A percentile compares a stretch with the other conserved stretches of the same genome.
phyloP scores from a whole-genome alignment of 441 rosid species.

The Mallotus japonicus region DNA sequence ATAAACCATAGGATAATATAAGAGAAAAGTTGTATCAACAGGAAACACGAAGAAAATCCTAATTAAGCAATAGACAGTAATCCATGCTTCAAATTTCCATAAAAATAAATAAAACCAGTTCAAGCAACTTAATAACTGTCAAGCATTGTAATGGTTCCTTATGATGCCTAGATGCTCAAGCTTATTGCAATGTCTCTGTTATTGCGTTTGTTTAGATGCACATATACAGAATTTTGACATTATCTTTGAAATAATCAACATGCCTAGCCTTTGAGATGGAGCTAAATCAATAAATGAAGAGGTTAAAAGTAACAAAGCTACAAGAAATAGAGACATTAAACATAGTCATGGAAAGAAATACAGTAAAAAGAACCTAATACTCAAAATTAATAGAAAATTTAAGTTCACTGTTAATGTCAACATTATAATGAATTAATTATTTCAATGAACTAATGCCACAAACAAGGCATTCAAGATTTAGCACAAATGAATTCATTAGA shows the following conservation, averaged over 20 bases:
- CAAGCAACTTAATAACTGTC: background rate
- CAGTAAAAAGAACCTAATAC: background rate
- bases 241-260: background rate
- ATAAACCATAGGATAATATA: background rate
- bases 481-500: no score
- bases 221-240: background rate
- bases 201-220: background rate
- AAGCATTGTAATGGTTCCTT: background rate
- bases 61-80: background rate
- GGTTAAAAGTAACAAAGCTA: background rate
- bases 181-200: background rate
- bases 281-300: background rate
- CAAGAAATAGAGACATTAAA: background rate
- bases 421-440: background rate
- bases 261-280: background rate
- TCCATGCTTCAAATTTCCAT: background rate
- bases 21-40: background rate
- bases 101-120: background rate
- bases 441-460: background rate
- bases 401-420: background rate
- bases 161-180: background rate
- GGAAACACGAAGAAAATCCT: background rate
- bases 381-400: background rate
- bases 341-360: background rate
- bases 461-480: no score